These are phyloP conservation scores for Passiflora organensis DNA, from an alignment of 345 rosid species.

Conservation along the genomic window DNA sequence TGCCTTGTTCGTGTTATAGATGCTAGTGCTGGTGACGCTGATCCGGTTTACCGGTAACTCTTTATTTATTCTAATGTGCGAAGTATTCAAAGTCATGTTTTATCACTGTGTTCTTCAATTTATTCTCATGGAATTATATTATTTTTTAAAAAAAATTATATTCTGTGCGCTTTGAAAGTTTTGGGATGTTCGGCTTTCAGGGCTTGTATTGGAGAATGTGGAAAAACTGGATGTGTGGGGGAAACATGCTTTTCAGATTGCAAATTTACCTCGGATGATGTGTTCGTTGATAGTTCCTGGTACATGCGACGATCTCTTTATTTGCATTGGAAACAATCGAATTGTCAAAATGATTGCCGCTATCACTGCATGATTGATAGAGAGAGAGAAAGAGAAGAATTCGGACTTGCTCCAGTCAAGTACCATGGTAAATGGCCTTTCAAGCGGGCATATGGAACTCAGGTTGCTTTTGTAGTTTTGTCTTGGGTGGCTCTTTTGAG, in stretches of 20 bases:
- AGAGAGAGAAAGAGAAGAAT: slow-evolving; percentile 63
- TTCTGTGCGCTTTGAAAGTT: neutral
- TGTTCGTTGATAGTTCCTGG: slow-evolving; percentile 68
- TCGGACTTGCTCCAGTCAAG: slow-evolving; percentile 64
- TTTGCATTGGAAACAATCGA: slow-evolving; percentile 81
- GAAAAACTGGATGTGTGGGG: slow-evolving; percentile 77
- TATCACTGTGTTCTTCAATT: neutral
- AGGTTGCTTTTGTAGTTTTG: slow-evolving; percentile 31
- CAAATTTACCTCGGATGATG: slow-evolving; percentile 76
- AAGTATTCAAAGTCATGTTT: neutral
- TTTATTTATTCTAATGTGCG: neutral
- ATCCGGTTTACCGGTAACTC: slow-evolving; percentile 22
- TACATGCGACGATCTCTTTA: slow-evolving; percentile 85
- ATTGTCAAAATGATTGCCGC: slow-evolving; percentile 58
- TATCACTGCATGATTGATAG: slow-evolving; percentile 79
- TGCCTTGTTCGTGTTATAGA: slow-evolving; percentile 16
- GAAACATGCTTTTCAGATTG: slow-evolving; percentile 70
- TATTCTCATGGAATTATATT: neutral
- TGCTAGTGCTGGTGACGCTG: slow-evolving; percentile 27
- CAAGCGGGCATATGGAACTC: slow-evolving; percentile 67
- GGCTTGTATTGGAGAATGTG: slow-evolving; percentile 67
- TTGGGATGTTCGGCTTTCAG: slow-evolving; percentile 20
- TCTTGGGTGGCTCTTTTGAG: neutral
- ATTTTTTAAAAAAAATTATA: neutral
- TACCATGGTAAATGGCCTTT: slow-evolving; percentile 94